These are phyloP conservation scores for Astragalus membranaceus DNA, from an alignment of 306 rosid species.

Conservation along the genomic window DNA sequence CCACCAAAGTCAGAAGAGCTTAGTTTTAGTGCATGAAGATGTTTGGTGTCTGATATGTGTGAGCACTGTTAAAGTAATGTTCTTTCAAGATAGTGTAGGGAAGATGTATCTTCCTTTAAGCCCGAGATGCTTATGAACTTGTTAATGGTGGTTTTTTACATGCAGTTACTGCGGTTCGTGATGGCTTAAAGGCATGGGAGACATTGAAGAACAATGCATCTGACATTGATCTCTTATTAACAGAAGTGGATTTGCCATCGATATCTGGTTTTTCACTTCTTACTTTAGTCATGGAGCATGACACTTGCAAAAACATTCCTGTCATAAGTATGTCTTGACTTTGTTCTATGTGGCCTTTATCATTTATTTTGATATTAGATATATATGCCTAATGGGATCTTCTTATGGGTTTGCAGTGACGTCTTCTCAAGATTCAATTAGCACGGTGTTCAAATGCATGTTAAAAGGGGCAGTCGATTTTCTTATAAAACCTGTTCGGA, in stretches of 20 bases:
- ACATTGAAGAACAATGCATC: conserved; percentile 48
- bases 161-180: conserved; percentile 66
- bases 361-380: neutral
- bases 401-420: conserved; percentile 57
- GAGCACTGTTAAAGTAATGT: neutral
- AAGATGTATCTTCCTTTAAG: neutral
- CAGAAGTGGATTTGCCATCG: conserved; percentile 74
- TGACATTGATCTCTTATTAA: conserved; percentile 59
- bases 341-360: neutral
- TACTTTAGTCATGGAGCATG: conserved; percentile 58
- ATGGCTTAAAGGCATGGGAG: conserved; percentile 84
- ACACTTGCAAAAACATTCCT: conserved; percentile 64
- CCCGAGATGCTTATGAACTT: neutral
- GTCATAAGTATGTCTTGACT: conserved; percentile 66
- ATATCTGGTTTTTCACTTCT: conserved; percentile 77
- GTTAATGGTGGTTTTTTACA: neutral
- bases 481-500: conserved; percentile 74
- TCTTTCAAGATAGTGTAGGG: neutral
- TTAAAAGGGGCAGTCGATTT: conserved; percentile 73
- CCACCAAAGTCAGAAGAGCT: neutral
- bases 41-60: neutral
- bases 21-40: neutral
- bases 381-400: conserved; percentile 14
- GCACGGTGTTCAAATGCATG: conserved; percentile 65
- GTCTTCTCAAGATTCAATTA: conserved; percentile 65